Conservation (phyloP, 2,329 filamentous ascomycete genomes). For the Chalaropsis thielavioides region DNA sequence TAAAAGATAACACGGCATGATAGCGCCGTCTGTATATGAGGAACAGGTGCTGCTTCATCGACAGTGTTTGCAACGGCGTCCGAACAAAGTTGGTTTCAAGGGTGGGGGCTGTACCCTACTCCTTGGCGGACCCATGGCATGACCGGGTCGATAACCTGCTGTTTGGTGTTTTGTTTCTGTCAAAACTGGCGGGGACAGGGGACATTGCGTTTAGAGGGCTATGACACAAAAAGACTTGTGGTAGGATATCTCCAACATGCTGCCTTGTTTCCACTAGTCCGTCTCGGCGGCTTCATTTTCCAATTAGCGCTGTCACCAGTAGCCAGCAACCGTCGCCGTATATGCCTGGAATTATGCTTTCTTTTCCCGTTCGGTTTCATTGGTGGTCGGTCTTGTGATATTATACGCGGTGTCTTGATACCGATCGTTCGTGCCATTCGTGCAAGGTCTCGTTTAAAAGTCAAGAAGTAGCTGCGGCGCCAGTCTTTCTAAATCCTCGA, state of each 20-base stretch:
- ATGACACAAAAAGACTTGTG: neutral
- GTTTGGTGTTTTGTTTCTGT: constrained; percentile 3
- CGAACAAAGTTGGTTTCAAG: constrained; percentile 4
- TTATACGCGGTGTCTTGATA: too few species aligned
- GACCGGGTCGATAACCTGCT: neutral
- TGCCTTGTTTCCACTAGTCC: neutral
- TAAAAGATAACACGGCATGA: neutral
- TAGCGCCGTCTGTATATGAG: neutral
- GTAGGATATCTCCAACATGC: neutral
- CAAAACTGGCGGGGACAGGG: neutral
- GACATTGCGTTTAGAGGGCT: neutral
- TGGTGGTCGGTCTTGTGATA: too few species aligned
- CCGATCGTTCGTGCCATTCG: neutral
- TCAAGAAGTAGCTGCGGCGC: constrained; percentile 76
- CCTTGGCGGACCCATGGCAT: neutral
- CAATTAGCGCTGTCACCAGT: neutral
- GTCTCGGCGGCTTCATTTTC: neutral
- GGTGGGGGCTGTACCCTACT: neutral
- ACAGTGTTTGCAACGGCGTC: neutral
- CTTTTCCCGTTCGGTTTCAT: too few species aligned
- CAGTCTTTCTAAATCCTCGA: constrained; percentile 81
- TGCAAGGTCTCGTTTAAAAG: constrained; percentile 38
- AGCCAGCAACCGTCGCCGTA: neutral
- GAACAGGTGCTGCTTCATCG: neutral
- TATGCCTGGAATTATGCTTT: neutral